A percentile compares a stretch with the other conserved stretches of the same genome.
phyloP scores from a whole-genome alignment of 768 basidiomycete genomes.

The Kwoniella europaea region DNA sequence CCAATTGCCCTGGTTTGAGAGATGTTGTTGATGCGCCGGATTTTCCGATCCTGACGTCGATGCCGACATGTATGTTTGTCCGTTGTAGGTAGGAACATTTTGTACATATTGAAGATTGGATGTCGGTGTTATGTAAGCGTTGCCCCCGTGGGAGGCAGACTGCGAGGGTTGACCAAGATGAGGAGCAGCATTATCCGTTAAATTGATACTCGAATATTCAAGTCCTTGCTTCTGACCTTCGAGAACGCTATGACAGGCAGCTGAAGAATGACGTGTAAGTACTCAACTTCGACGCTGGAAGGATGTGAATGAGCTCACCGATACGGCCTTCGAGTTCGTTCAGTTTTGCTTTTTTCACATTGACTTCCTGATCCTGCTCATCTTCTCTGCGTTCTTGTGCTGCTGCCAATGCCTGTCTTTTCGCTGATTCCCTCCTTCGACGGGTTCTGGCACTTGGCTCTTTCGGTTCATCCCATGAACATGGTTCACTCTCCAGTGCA shows the following conservation, averaged over 20 bases:
- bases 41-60: not conserved
- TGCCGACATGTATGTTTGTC: not conserved
- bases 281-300: not conserved
- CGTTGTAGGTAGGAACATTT: not conserved
- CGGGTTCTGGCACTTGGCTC: slow-evolving; percentile 27
- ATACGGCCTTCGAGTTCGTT: slow-evolving; percentile 33
- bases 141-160: not conserved
- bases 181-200: not conserved
- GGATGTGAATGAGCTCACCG: slow-evolving; percentile 15
- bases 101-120: not conserved
- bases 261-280: not conserved
- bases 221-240: slow-evolving; percentile 19
- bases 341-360: slow-evolving; percentile 35
- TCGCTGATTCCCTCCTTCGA: slow-evolving; percentile 23
- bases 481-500: slow-evolving; percentile 15
- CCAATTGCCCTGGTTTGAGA: not conserved
- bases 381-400: slow-evolving; percentile 11
- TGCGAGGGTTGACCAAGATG: not conserved
- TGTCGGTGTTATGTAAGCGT: not conserved
- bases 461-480: slow-evolving; percentile 48
- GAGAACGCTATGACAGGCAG: slow-evolving; percentile 22
- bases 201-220: not conserved
- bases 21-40: not conserved
- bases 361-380: slow-evolving; percentile 3
- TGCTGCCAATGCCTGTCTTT: slow-evolving; percentile 12